These are phyloP conservation scores for Mycena vitilis DNA, from an alignment of 768 basidiomycete genomes.

Conservation along the genomic window DNA sequence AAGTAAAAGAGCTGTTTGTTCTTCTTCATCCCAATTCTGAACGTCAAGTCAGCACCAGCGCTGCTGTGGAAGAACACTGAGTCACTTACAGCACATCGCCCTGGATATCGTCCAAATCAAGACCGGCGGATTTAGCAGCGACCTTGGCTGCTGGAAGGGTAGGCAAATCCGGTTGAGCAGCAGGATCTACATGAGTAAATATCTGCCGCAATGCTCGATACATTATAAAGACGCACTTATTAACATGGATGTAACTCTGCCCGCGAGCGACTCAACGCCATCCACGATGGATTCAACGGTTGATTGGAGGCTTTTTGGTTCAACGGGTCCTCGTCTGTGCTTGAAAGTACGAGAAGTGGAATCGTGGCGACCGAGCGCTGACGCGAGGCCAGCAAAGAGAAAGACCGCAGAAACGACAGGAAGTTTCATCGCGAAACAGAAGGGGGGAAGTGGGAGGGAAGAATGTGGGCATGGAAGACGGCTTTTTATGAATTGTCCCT, in stretches of 20 bases:
- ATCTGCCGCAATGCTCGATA: neutral
- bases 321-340: slow-evolving; percentile 6
- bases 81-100: slow-evolving; percentile 58
- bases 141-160: slow-evolving; percentile 8
- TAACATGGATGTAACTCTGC: slow-evolving; percentile 9
- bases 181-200: slow-evolving; percentile 10
- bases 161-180: slow-evolving; percentile 21
- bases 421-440: slow-evolving; percentile 15
- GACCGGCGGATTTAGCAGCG: slow-evolving; percentile 15
- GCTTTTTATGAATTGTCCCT: slow-evolving; percentile 3
- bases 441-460: neutral
- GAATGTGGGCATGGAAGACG: neutral
- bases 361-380: slow-evolving; percentile 8
- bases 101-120: slow-evolving; percentile 57
- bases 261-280: no score
- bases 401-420: slow-evolving; percentile 1
- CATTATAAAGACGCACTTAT: slow-evolving; percentile 15
- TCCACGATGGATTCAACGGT: no score
- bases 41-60: neutral
- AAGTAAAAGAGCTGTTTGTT: slow-evolving; percentile 63
- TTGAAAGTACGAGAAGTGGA: slow-evolving; percentile 7
- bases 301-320: neutral
- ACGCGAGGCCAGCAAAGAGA: slow-evolving; percentile 17
- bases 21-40: slow-evolving; percentile 68
- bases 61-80: neutral